Base-by-base conservation (phyloP, 1,284 basidiomycete species). In the Malassezia furfur region DNA sequence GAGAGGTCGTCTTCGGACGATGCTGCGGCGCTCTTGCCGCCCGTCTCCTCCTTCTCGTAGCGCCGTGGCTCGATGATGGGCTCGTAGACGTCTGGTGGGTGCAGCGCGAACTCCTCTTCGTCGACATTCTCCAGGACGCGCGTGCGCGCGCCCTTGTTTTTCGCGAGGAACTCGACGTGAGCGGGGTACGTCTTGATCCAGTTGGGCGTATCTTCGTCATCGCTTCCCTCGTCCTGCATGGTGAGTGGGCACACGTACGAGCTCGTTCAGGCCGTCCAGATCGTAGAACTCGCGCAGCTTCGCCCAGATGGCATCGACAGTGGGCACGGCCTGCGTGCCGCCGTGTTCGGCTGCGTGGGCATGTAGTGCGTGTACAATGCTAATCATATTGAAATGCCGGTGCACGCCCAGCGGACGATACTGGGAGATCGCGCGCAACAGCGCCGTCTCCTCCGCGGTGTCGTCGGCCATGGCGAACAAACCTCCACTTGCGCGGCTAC, bases 321-420 rank as follows among this genome's bases (percentile, higher is more conserved):
- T 38, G 4, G 35, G 21, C 35, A 17, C 21, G 11, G n/a, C 22
- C 31, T 17, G 60, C 2, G 55, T 41, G 2, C 60, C 7, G 4
- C 8, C 43, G 12, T 45, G 4, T 3, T 45, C 43, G 3, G 21
- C 2, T 6, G 32, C 17, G 4, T 15, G 38, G 6, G 19, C 22
- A 1, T 63, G 63, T 8, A 70, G 58, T 5, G 47, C 63, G 22
- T 48, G 32, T 22, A 71, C 22, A 37, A 69, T 51, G 7, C 65
- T 52, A 3, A 71, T 51, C 57, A 67, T 58, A 47, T 69, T 63
- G 54, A 71, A 69, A 22, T 71, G 68, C 37, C 63, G 55, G 52
- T 71, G 65, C n/a, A 59, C 55, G 6, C 68, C 68, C 7, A 71
- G 40, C 14, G 68, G 68, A 6, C 67, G 58, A 40, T 60, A 63